Evolutionary conservation across 1,139 yeast genomes (phyloP).

Genomic region (Hemisphaericaspora lyxosophila): DNA sequence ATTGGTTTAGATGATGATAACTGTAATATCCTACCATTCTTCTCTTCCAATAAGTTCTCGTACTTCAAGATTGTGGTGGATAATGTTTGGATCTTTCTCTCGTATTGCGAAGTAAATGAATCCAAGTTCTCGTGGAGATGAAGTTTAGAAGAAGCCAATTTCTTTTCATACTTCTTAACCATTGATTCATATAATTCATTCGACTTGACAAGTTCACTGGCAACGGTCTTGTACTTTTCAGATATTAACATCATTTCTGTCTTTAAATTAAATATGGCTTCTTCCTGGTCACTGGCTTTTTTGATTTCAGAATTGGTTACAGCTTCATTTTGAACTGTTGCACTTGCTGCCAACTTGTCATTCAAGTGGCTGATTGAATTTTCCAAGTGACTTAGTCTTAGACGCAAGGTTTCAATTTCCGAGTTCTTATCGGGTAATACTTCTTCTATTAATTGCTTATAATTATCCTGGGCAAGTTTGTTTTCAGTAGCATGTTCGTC

Average conservation of each 20-base stretch:
- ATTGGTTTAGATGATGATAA: slow-evolving; percentile 44
- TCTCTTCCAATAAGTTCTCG: slow-evolving; percentile 39
- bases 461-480: slow-evolving; percentile 21
- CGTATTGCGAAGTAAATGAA: slow-evolving; percentile 24
- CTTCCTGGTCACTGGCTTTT: slow-evolving; percentile 18
- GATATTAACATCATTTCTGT: slow-evolving; percentile 19
- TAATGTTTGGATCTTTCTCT: slow-evolving; percentile 34
- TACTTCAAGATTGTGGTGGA: slow-evolving; percentile 29
- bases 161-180: slow-evolving; percentile 23
- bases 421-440: slow-evolving; percentile 25
- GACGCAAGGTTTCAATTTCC: slow-evolving; percentile 22
- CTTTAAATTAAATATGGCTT: slow-evolving; percentile 19
- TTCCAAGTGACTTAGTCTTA: slow-evolving; percentile 16
- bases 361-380: slow-evolving; percentile 3
- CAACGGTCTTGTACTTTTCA: slow-evolving; percentile 20
- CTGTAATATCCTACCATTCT: slow-evolving; percentile 35
- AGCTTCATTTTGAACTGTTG: slow-evolving; percentile 3
- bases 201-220: slow-evolving; percentile 17
- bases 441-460: slow-evolving; percentile 14
- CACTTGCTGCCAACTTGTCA: slow-evolving; percentile 4
- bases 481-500: slow-evolving; percentile 20
- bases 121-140: slow-evolving; percentile 27
- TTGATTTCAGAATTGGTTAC: background rate
- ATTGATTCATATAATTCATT: slow-evolving; percentile 19
- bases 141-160: slow-evolving; percentile 24